These are phyloP conservation scores for Solanum hybrid DNA, from an alignment of 305 asterid genomes.

Conservation along the genomic window DNA sequence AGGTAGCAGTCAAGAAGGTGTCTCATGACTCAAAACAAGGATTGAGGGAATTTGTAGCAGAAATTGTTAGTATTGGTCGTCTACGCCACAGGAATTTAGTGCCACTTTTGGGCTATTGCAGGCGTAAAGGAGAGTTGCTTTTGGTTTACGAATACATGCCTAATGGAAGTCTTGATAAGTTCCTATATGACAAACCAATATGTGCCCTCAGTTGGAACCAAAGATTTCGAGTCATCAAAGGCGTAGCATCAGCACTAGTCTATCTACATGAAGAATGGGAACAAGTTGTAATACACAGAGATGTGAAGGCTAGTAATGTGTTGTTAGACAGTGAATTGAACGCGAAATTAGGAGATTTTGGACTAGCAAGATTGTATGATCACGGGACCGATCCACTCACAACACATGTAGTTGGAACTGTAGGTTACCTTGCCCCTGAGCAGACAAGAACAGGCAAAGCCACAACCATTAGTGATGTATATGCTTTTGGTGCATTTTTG, in stretches of 20 bases:
- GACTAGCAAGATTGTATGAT: constrained; percentile 53
- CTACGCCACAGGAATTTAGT: constrained; percentile 17
- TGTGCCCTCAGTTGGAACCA: constrained; percentile 17
- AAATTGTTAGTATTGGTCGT: constrained; percentile 16
- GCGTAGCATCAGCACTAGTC: constrained; percentile 47
- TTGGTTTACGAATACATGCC: constrained; percentile 17
- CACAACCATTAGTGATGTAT: constrained; percentile 51
- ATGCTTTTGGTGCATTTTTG: constrained; percentile 62
- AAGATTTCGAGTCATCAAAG: constrained; percentile 39
- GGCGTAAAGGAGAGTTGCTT: constrained; percentile 15
- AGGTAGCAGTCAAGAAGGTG: constrained; percentile 15
- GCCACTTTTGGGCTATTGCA: constrained; percentile 9
- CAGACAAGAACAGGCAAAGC: constrained; percentile 55
- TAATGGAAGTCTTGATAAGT: constrained; percentile 24
- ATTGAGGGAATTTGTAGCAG: constrained; percentile 13
- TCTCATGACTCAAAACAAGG: constrained; percentile 18
- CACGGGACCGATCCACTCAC: constrained; percentile 58
- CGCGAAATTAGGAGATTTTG: constrained; percentile 61
- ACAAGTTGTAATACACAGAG: constrained; percentile 59
- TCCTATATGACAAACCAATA: constrained; percentile 7
- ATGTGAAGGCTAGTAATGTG: constrained; percentile 60
- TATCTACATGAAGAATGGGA: constrained; percentile 72
- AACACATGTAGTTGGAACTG: constrained; percentile 55
- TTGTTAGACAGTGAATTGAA: constrained; percentile 42
- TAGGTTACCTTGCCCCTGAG: constrained; percentile 68